Base-by-base conservation (phyloP, 257 asterid species). In the Fraxinus quadrangulata region DNA sequence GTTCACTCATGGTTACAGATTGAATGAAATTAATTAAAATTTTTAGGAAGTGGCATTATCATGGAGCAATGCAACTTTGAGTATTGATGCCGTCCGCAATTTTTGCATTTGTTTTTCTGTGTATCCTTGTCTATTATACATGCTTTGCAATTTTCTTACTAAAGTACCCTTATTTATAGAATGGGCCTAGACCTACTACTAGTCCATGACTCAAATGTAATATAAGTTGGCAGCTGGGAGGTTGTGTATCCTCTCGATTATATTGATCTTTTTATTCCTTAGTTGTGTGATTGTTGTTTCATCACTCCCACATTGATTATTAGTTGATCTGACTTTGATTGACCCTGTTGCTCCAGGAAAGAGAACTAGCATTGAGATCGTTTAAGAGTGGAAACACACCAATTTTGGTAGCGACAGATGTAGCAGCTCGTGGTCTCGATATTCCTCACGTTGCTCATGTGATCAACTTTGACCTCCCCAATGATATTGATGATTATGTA, bases 381-480 rank as follows among this genome's bases (percentile, higher is more conserved):
- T 93, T 93, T 54, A 93, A 93, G 86, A 91, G 93, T 70, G 97
- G 97, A 67, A 84, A 86, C 56, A 90, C 97, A 1, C 97, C 97
- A 24, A 90, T 93, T 76, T 80, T 93, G 81, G 97, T 93, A 61
- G 97, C 97, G n/a, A 92, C 97, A 0, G 97, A 91, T 36, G 97
- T 92, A 82, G 97, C 97, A 16, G 97, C 97, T 47, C 96, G 97
- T 51, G 97, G 97, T 39, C 97, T 93, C 28, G 97, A 93, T 81
- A 93, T 93, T 73, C 97, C 97, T 19, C 91, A 87, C 26, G 97
- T 93, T 63, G 87, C 97, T 34, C 97, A 88, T 73, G 97, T 93
- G 21, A 81, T 93, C 81, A 93, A 93, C 80, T 91, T 93, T 34
- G 97, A 93, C 85, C 96, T 93, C 81, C 97, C 97, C 30, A 93